Evolutionary conservation across 2,329 filamentous ascomycete species (phyloP), one percentile per base, ranked within the genome.

Genomic region (Botrytis paeoniae): DNA sequence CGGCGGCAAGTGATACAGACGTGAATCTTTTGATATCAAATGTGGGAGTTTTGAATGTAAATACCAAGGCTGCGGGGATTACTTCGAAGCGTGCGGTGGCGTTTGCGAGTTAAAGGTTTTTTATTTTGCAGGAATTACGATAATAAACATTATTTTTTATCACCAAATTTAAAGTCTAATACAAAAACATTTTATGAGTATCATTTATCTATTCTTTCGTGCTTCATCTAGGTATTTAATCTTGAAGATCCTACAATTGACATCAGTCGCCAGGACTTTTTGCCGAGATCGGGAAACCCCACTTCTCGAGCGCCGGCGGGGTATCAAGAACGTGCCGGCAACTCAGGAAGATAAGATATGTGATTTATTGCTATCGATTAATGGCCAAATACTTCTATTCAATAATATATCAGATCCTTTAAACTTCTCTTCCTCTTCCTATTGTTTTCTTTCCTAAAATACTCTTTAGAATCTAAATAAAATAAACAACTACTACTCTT

Each of bases 1-100:
- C 72, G 4, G 75, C 61, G 10, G 65, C 62, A 12, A 74, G 74
- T 32, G 75, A 78, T 68, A 76, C 77, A 29, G 70, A 29, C 64
- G 57, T 75, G 25, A 76, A 77, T 64, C 73, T 78, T 25, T 73
- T 78, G 60, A 78, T 77, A 51, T 78, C 76, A 51, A 78, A 77
- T 72, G 74, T 77, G n/a, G 76, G 76, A 0, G 76, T 78, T 43
- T 54, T 78, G 69, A 77, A 77, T 73, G 76, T 63, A 16, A 77
- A 77, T 68, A 77, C 74, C 1, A 70, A 78, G 39, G 74, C 73
- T n/a, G 76, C 77, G 3, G 76, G 75, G 1, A 69, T 74, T 32
- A 70, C 74, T 37, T 72, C 69, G 12, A 78, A 72, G 41, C 74
- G 73, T 43, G 66, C 18, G 29, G 51, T 59, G 20, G 51, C 37